Evolutionary conservation across 495 filamentous ascomycete species (phyloP), one percentile per base, ranked within the genome.

Genomic region (Aspergillus sparsus): DNA sequence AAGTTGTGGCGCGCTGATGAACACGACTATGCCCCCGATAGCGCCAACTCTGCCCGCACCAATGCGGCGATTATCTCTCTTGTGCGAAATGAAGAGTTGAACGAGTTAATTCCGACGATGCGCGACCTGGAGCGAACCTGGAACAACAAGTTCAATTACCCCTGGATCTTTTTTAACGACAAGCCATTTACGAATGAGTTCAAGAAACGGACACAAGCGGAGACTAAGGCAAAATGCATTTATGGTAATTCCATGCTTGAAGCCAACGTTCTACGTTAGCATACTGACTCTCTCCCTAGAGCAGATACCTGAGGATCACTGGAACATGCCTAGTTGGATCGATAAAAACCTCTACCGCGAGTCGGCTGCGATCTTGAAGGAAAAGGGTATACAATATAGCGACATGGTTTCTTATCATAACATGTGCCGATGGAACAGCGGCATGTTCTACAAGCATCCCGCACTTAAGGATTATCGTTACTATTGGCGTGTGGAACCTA

Each of bases 381-480:
- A 94, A 69, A 81, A 95, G 63, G 80, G 87, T 3, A 89, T 98
- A 46, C 93, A 98, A 71, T 99, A 98, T 74, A 89, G 88, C 55
- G 79, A 84, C 58, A 90, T 88, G 78, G 69, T 92, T 51, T 96
- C 91, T 57, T 99, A 99, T 77, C 94, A 98, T 72, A 89, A 98
- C 75, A 99, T 99, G 94, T 99, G 94, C 71, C 88, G 94, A 49
- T 99, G 93, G 95, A 98, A 99, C 81, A 93, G 89, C 67, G 94
- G 94, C 64, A 82, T 97, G 70, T 99, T 99, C 83, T 96, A 95
- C 79, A 89, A 94, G 64, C 95, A 99, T 76, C 92, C 92, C 0
- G 93, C 91, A 0, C 85, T 99, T 16, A 77, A 82, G 45, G 74
- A 92, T 49, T 86, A 82, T 53, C 89, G 89, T 55, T 99, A 91